phyloP scores from a whole-genome alignment of 2,329 filamentous ascomycete genomes.

The Fusarium verticillioides region DNA sequence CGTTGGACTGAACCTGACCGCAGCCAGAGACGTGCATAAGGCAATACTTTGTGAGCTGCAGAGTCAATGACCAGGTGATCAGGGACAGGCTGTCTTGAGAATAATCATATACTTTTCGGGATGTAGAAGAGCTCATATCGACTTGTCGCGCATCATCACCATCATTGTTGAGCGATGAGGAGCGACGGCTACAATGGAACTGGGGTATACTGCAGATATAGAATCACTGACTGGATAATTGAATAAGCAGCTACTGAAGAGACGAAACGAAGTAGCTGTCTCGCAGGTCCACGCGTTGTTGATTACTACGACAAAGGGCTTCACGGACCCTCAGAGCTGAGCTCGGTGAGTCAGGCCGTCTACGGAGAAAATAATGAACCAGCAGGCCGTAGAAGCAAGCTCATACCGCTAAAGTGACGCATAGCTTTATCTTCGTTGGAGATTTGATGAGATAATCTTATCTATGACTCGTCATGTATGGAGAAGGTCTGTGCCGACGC shows the following conservation, averaged over 20 bases:
- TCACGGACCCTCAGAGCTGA: too few species aligned
- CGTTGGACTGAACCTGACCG: neutral
- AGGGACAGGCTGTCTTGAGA: accelerated
- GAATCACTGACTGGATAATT: too few species aligned
- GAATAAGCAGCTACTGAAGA: neutral
- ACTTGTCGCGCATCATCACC: neutral
- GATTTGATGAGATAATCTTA: neutral
- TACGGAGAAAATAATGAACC: neutral
- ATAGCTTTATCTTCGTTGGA: neutral
- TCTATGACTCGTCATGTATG: slow-evolving; percentile 8
- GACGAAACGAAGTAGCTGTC: too few species aligned
- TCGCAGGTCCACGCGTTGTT: neutral
- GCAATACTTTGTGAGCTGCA: neutral
- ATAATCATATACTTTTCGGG: accelerated
- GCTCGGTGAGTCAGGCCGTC: neutral
- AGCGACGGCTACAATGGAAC: too few species aligned
- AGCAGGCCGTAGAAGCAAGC: neutral
- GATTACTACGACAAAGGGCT: neutral
- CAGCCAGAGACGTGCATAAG: neutral
- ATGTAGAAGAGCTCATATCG: neutral
- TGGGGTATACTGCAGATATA: neutral
- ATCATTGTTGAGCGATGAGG: neutral
- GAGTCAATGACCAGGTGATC: accelerated
- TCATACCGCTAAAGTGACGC: neutral
- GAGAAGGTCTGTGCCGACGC: neutral